Evolutionary conservation across 1,284 basidiomycete species (phyloP), one percentile per base, ranked within the genome.

Genomic region (Ganoderma meredithae): DNA sequence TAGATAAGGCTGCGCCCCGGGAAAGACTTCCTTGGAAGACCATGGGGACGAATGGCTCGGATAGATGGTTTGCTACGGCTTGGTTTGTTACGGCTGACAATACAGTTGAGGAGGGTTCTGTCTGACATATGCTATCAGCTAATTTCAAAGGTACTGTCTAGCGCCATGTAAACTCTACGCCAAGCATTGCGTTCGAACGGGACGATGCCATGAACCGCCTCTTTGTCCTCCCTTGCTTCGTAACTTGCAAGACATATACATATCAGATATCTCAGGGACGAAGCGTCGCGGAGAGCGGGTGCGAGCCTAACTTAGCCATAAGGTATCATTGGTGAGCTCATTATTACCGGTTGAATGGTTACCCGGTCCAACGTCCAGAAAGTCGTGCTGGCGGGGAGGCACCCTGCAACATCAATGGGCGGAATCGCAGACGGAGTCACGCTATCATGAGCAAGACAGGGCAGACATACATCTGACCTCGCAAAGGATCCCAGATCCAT

Each of bases 1-100:
- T 81, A 71, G 77, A 36, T 22, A 40, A 60, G 55, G 43, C 62
- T 68, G 65, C 60, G 66, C 49, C 36, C 64, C 33, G 17, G 60
- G 27, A 47, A 17, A 62, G 60, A 25, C 7, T 39, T 58, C 67
- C 65, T 69, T 63, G 65, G 55, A 31, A 62, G 58, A 33, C 60
- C 64, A 63, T 61, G 65, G 60, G 52, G 63, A 47, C 61, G 56
- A 52, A 53, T 69, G 25, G 43, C 59, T 39, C 64, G 56, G 47
- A 58, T 60, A 40, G 62, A 41, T 53, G 52, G 43, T 55, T 52
- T 52, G 62, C 59, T n/a, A 39, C 47, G 1, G n/a, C 3, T 3
- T 53, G 52, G 43, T 55, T 52, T 52, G 62, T 53, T 36, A 39
- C 47, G 1, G 36, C 3, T 3, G 33, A 58, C 56, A 39, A 33